Percentiles rank a stretch among this genome's conserved stretches.
These are phyloP conservation scores for Sanghuangporus sanghuang DNA, from an alignment of 1,284 basidiomycete genomes.

Conservation along the genomic window DNA sequence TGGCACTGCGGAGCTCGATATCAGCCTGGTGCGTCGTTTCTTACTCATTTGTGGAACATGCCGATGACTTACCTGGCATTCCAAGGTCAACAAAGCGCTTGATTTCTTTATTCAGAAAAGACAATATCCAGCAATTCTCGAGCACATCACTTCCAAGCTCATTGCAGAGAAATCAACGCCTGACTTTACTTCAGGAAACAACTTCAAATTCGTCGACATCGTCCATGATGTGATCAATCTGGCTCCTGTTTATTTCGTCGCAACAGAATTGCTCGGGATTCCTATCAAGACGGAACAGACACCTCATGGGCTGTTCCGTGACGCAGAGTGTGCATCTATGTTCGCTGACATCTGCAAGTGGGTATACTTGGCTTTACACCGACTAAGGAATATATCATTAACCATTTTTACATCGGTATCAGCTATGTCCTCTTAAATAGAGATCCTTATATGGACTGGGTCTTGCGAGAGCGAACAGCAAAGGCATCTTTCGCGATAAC, in stretches of 20 bases:
- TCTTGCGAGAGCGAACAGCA: constrained; percentile 42
- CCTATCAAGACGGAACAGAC: constrained; percentile 52
- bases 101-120: background rate
- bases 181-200: constrained; percentile 28
- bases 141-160: constrained; percentile 31
- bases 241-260: constrained; percentile 61
- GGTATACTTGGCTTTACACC: constrained; percentile 21
- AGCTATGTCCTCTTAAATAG: constrained; percentile 62
- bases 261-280: constrained; percentile 56
- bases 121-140: constrained; percentile 33
- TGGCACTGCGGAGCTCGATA: constrained; percentile 13
- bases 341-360: constrained; percentile 55
- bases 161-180: constrained; percentile 26
- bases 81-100: constrained; percentile 9
- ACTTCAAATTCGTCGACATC: constrained; percentile 50
- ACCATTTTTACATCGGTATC: background rate
- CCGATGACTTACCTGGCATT: background rate
- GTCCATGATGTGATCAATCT: constrained; percentile 69
- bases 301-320: constrained; percentile 43
- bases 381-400: background rate
- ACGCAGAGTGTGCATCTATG: constrained; percentile 42
- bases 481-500: constrained; percentile 38
- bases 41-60: constrained; percentile 11
- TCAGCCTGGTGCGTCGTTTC: constrained; percentile 16
- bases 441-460: constrained; percentile 53